phyloP scores from a whole-genome alignment of 164 flowering plant species.

The Sedum album region DNA sequence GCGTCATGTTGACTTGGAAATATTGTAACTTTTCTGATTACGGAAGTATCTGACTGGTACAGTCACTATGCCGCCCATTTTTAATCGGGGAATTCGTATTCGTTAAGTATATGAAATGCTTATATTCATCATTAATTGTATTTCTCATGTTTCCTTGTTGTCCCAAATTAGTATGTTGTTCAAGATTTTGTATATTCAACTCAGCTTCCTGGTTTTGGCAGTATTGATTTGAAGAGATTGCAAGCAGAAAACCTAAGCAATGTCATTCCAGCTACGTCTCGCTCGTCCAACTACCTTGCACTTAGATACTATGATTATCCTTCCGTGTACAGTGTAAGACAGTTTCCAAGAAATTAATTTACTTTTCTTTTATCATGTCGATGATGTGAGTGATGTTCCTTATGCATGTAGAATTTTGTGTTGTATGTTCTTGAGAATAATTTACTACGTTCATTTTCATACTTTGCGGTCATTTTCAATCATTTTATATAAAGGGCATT shows the following conservation, averaged over 20 bases:
- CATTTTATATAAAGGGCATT: conserved; percentile 26
- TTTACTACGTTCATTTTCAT: neutral
- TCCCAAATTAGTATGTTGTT: conserved; percentile 9
- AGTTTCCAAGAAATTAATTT: neutral
- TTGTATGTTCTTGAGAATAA: neutral
- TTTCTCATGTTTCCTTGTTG: neutral
- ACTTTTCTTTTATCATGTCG: neutral
- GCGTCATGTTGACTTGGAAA: neutral
- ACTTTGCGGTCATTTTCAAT: neutral
- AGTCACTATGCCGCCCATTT: too few species aligned
- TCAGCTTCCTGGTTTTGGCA: conserved; percentile 68
- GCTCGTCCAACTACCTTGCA: conserved; percentile 55
- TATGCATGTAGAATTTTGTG: neutral
- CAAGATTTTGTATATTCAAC: conserved; percentile 27
- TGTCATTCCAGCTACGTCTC: conserved; percentile 54
- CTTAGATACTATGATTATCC: conserved; percentile 45
- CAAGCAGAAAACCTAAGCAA: conserved; percentile 51
- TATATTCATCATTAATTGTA: too few species aligned
- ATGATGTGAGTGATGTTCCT: too few species aligned
- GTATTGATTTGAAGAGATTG: conserved; percentile 74
- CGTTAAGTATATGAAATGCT: neutral
- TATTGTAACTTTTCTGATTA: neutral
- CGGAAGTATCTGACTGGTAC: too few species aligned
- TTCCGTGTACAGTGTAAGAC: conserved; percentile 40
- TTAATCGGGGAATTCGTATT: too few species aligned